These are phyloP conservation scores for Phytophthora sansomeana DNA, from an alignment of 352 stramenopile species.

Conservation along the genomic window DNA sequence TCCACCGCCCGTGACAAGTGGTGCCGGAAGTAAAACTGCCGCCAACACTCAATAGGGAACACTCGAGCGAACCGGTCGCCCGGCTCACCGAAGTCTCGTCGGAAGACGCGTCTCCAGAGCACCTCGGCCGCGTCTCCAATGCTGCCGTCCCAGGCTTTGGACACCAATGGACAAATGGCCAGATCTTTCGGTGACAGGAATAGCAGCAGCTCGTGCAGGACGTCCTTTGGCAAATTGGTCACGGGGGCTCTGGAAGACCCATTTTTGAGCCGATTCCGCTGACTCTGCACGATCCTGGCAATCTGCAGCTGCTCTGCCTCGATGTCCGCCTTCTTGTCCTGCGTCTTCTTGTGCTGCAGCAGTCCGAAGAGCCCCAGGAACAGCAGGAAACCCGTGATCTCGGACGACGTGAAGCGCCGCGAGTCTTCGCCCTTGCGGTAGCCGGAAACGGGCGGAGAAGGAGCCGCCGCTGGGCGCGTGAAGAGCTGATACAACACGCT, in stretches of 20 bases:
- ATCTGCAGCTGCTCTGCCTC: conserved; percentile 34
- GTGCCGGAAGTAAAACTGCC: conserved; percentile 80
- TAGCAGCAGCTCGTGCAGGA: conserved; percentile 58
- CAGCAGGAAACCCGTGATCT: conserved; percentile 68
- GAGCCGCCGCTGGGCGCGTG: conserved; percentile 17
- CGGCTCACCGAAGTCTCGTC: conserved; percentile 60
- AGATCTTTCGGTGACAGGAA: conserved; percentile 64
- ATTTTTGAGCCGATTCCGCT: conserved; percentile 20
- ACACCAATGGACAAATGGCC: conserved; percentile 52
- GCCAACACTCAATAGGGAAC: conserved; percentile 64
- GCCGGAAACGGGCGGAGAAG: conserved; percentile 8
- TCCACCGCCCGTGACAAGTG: conserved; percentile 72
- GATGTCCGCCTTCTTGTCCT: conserved; percentile 25
- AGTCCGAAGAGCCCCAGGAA: conserved; percentile 70
- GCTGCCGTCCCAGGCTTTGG: conserved; percentile 41
- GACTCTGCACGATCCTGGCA: conserved; percentile 25
- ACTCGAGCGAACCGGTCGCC: conserved; percentile 57
- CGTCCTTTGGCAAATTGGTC: conserved; percentile 45
- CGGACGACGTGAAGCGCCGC: conserved; percentile 54
- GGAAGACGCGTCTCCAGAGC: conserved; percentile 65
- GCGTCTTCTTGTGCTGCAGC: conserved; percentile 60
- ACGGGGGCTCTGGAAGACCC: conserved; percentile 12
- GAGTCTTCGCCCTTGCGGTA: conserved; percentile 42
- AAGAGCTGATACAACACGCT: conserved; percentile 67
- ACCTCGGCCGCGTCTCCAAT: conserved; percentile 43